Percentiles rank a stretch among this genome's conserved stretches.
Evolutionary conservation across 805 yeast genomes (phyloP).

Genomic region (Zygosaccharomyces bisporus): DNA sequence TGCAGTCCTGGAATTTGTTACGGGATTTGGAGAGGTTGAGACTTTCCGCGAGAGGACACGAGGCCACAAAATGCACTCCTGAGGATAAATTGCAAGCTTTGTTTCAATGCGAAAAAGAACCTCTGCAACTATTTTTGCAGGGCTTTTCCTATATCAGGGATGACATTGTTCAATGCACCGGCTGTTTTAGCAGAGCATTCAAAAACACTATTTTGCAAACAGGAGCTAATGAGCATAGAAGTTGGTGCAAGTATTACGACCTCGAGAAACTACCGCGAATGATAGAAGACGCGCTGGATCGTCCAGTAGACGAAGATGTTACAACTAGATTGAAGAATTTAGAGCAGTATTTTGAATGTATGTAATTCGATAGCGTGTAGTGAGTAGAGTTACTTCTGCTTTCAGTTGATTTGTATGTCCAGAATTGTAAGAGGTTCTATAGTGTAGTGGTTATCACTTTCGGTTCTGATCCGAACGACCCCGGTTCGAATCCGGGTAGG

Average conservation of each 20-base stretch:
- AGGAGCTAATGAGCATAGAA: slow-evolving; percentile 17
- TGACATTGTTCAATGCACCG: slow-evolving; percentile 14
- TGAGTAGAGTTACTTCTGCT: too few species aligned
- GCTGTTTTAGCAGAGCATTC: slow-evolving; percentile 19
- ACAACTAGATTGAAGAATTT: slow-evolving; percentile 7
- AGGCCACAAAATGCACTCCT: background rate
- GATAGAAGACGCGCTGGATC: slow-evolving; percentile 7
- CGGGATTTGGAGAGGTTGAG: slow-evolving; percentile 17
- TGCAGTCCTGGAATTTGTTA: slow-evolving; percentile 13
- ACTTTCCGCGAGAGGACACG: background rate
- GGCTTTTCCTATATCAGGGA: slow-evolving; percentile 15
- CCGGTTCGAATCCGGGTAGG: slow-evolving; percentile 87
- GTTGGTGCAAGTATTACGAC: slow-evolving; percentile 25
- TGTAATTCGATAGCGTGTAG: too few species aligned
- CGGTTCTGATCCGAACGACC: slow-evolving; percentile 66
- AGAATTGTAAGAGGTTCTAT: slow-evolving; percentile 51
- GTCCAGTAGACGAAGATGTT: background rate
- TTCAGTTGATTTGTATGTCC: too few species aligned
- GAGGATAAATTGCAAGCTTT: slow-evolving; percentile 1
- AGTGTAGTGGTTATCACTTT: slow-evolving; percentile 60
- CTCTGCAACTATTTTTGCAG: slow-evolving; percentile 11
- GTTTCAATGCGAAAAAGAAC: slow-evolving; percentile 5
- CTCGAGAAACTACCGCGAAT: slow-evolving; percentile 10
- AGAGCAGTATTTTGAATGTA: slow-evolving; percentile 13
- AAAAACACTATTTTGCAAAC: slow-evolving; percentile 7